Base-by-base conservation (phyloP, 2,329 filamentous ascomycete genomes). In the Diaporthe caulivora region DNA sequence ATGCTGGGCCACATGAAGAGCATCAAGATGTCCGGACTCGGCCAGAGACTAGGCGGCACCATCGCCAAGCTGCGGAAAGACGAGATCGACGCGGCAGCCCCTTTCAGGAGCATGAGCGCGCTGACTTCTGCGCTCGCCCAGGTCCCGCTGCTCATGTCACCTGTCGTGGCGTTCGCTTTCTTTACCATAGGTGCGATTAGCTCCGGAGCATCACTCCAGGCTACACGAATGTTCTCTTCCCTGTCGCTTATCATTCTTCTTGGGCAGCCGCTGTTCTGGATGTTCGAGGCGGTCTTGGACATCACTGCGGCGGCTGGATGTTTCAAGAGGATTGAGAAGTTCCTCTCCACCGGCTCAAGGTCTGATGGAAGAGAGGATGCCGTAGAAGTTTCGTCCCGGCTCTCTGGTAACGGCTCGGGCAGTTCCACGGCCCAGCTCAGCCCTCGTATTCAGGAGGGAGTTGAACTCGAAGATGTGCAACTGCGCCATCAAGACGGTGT, bases 1-100 rank as follows among this genome's bases (percentile, higher is more conserved):
- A 77, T 84, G 70, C 80, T 86, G 57, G 81, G 81, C 1, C 80
- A 81, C 9, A 83, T 85, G 75, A 86, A 86, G 75, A 82, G 81
- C 70, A 82, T 85, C 70, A 85, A 84, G 76, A 82, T 85, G 75
- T 82, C 82, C 0, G 84, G 83, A 6, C 77, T 86, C 0, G 76
- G 82, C 1, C 77, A 81, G 42, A 67, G 21, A 15, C 44, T 67
- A 26, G 62, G 62, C 29, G 15, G 21, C 31, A 67, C 44, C 7
- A 78, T 83, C n/a, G 75, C 78, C 13, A 62, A 71, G 10, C 76
- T 83, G 9, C 81, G 84, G 2, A 72, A 80, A 6, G 77, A 81
- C 17, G 84, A 86, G 67, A 78, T 85, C 11, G 77, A 74, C n/a
- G 77, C 81, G 1, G 82, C 82, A 26, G 76, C 78, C 8, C 80